These are phyloP conservation scores for Aspergillus udagawae DNA, from an alignment of 2,329 filamentous ascomycete species.

Conservation along the genomic window DNA sequence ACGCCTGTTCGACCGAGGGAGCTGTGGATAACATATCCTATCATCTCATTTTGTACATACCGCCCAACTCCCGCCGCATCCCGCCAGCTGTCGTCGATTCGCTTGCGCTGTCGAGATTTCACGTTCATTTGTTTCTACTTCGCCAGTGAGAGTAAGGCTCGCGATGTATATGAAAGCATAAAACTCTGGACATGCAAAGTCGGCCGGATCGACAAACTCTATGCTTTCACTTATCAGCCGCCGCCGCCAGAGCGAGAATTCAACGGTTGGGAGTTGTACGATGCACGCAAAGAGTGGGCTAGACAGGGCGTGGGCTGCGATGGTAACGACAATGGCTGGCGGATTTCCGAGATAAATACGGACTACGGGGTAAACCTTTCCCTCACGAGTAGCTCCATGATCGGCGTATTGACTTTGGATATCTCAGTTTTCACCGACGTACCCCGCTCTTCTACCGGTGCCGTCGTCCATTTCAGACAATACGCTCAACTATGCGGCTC, in stretches of 20 bases:
- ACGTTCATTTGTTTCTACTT: slow-evolving; percentile 92
- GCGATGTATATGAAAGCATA: slow-evolving; percentile 84
- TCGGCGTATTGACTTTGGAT: slow-evolving; percentile 2
- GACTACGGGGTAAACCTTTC: slow-evolving; percentile 63
- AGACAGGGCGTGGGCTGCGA: slow-evolving; percentile 84
- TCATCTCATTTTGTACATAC: slow-evolving; percentile 76
- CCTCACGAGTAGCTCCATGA: background rate
- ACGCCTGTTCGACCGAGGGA: slow-evolving; percentile 57
- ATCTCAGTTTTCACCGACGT: slow-evolving; percentile 76
- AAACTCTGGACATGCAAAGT: slow-evolving; percentile 75
- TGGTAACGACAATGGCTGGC: slow-evolving; percentile 72
- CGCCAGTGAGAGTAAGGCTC: slow-evolving; percentile 65
- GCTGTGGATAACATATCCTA: slow-evolving; percentile 91
- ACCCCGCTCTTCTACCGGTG: slow-evolving; percentile 79
- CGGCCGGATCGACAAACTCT: slow-evolving; percentile 78
- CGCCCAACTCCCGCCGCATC: slow-evolving; percentile 68
- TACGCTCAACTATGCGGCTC: slow-evolving; percentile 85
- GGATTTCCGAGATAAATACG: slow-evolving; percentile 82
- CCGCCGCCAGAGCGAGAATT: slow-evolving; percentile 68
- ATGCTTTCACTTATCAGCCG: slow-evolving; percentile 83
- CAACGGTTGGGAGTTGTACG: slow-evolving; percentile 80
- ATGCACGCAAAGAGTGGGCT: slow-evolving; percentile 78
- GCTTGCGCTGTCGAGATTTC: slow-evolving; percentile 88
- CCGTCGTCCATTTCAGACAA: slow-evolving; percentile 93
- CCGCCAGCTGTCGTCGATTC: slow-evolving; percentile 72